These are phyloP conservation scores for Hortaea sp. DNA, from an alignment of 2,329 filamentous ascomycete species.

Conservation along the genomic window DNA sequence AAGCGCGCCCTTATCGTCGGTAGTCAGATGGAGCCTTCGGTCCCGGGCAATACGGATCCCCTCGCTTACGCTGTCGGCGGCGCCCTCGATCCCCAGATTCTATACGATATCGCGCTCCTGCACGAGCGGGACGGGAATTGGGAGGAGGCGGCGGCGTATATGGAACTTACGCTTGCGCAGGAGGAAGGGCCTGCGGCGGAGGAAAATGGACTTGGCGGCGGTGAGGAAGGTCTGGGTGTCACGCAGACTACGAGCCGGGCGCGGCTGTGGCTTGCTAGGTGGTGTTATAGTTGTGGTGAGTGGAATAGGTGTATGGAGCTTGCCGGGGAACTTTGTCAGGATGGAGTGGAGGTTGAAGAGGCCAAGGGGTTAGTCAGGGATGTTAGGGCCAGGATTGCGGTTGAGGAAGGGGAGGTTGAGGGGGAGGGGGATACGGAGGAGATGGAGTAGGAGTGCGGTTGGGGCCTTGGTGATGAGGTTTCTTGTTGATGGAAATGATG, in stretches of 20 bases:
- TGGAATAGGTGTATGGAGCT: constrained; percentile 67
- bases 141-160: constrained; percentile 78
- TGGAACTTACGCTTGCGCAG: constrained; percentile 90
- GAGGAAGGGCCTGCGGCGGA: constrained; percentile 58
- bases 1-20: constrained; percentile 87
- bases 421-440: background rate
- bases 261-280: constrained; percentile 82
- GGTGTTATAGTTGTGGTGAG: constrained; percentile 66
- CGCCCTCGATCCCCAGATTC: constrained; percentile 77
- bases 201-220: constrained; percentile 41
- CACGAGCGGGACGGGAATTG: constrained; percentile 73
- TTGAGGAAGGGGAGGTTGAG: background rate
- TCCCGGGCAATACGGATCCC: constrained; percentile 35
- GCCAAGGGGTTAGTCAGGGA: constrained; percentile 88
- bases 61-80: constrained; percentile 38
- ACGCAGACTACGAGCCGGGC: constrained; percentile 88
- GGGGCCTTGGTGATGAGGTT: background rate
- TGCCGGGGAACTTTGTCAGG: constrained; percentile 85
- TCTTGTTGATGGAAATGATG: too few species aligned
- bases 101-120: constrained; percentile 80
- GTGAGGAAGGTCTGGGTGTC: constrained; percentile 45
- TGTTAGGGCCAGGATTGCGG: constrained; percentile 61
- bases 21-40: constrained; percentile 61
- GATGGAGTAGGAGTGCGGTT: background rate
- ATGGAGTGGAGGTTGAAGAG: constrained; percentile 93